These are phyloP conservation scores for Phytophthora pini DNA, from an alignment of 352 stramenopile species.

Conservation along the genomic window DNA sequence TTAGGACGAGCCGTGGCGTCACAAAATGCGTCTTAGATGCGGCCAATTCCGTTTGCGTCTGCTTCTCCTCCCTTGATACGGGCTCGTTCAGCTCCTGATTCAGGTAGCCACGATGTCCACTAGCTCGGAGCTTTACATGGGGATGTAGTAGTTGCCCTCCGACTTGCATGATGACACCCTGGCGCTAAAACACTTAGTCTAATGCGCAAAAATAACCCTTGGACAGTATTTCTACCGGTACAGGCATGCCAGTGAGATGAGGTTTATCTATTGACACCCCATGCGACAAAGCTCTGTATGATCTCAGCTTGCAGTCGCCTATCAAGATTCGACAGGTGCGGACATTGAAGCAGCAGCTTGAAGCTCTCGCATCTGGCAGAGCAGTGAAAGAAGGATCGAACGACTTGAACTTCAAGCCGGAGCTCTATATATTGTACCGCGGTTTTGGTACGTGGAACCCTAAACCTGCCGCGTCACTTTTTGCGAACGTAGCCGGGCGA, in stretches of 20 bases:
- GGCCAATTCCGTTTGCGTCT: constrained; percentile 21
- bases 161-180: constrained; percentile 12
- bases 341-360: neutral
- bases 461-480: constrained; percentile 26
- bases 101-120: constrained; percentile 21
- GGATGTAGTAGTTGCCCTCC: constrained; percentile 10
- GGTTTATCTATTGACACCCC: too few relatives aligned
- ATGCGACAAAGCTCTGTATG: too few relatives aligned
- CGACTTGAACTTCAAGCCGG: constrained; percentile 17
- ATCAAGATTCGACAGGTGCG: too few relatives aligned
- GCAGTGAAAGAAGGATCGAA: too few relatives aligned
- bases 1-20: constrained; percentile 23
- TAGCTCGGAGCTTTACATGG: neutral
- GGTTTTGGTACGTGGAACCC: neutral
- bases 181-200: neutral
- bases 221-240: too few relatives aligned
- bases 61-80: constrained; percentile 6
- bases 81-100: neutral
- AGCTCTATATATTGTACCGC: constrained; percentile 1
- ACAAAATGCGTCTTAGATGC: constrained; percentile 20
- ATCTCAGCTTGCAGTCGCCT: too few relatives aligned
- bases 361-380: neutral
- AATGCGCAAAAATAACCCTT: constrained; percentile 9
- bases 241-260: too few relatives aligned
- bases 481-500: neutral